phyloP scores from a whole-genome alignment of 1,284 basidiomycete genomes.

The Trametes polyzona region DNA sequence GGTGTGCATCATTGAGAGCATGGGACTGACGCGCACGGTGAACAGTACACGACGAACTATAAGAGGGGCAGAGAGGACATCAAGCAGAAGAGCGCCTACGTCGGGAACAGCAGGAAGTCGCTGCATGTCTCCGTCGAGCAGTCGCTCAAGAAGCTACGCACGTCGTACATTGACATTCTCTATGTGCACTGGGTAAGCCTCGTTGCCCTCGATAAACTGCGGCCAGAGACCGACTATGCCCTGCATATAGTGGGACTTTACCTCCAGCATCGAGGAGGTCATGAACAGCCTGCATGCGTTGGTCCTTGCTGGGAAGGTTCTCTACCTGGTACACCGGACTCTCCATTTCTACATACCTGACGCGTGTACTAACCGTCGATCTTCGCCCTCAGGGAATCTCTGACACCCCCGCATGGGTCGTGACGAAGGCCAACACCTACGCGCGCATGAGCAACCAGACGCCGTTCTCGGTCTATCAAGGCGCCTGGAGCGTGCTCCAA shows the following conservation, averaged over 20 bases:
- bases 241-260: constrained; percentile 43
- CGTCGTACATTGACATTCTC: constrained; percentile 50
- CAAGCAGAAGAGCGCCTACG: constrained; percentile 31
- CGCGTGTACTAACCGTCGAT: neutral
- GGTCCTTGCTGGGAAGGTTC: constrained; percentile 44
- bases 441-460: constrained; percentile 49
- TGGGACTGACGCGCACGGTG: neutral
- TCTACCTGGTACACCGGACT: constrained; percentile 41
- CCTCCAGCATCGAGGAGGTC: constrained; percentile 46
- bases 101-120: constrained; percentile 50
- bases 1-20: neutral
- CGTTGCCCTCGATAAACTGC: neutral
- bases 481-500: constrained; percentile 49
- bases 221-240: constrained; percentile 36
- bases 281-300: constrained; percentile 49
- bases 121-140: constrained; percentile 46
- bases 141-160: constrained; percentile 59
- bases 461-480: constrained; percentile 62
- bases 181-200: neutral
- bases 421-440: constrained; percentile 54
- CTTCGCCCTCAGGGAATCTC: neutral
- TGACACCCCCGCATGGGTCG: constrained; percentile 59
- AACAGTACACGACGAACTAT: constrained; percentile 23
- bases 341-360: neutral
- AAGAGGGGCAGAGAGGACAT: constrained; percentile 24